A percentile compares a stretch with the other conserved stretches of the same genome.
Evolutionary conservation across 2,329 filamentous ascomycete genomes (phyloP).

Genomic region (Fusarium chaquense): DNA sequence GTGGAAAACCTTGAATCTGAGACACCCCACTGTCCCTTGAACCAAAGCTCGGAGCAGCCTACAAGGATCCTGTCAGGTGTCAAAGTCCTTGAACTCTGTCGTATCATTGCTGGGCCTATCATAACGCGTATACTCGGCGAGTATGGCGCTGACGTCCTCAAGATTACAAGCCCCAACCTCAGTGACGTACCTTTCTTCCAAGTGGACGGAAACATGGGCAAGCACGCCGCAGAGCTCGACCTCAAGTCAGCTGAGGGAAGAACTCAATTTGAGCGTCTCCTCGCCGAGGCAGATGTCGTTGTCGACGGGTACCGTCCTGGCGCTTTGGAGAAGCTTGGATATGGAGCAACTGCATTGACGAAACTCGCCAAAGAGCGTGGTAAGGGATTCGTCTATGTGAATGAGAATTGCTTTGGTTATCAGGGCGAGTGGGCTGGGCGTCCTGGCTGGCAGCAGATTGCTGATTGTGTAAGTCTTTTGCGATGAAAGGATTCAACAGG

Average conservation of each 20-base stretch:
- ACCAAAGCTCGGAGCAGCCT: slow-evolving; percentile 28
- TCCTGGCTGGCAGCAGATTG: slow-evolving; percentile 79
- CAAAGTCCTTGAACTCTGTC: slow-evolving; percentile 79
- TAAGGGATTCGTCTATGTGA: slow-evolving; percentile 75
- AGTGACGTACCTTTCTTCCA: slow-evolving; percentile 80
- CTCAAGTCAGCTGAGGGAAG: slow-evolving; percentile 68
- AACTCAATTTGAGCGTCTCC: slow-evolving; percentile 67
- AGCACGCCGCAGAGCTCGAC: slow-evolving; percentile 73
- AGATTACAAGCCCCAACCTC: slow-evolving; percentile 75
- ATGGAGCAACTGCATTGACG: slow-evolving; percentile 67
- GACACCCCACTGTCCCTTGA: slow-evolving; percentile 61
- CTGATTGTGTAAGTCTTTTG: slow-evolving; percentile 64
- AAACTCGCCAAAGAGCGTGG: slow-evolving; percentile 65
- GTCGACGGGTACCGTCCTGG: slow-evolving; percentile 77
- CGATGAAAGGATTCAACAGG: accelerated
- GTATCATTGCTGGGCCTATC: slow-evolving; percentile 81
- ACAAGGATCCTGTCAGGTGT: slow-evolving; percentile 66
- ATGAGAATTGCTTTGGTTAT: slow-evolving; percentile 78
- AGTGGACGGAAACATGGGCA: slow-evolving; percentile 78
- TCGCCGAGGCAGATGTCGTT: slow-evolving; percentile 73
- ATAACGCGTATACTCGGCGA: slow-evolving; percentile 79
- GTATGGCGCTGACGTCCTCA: slow-evolving; percentile 79
- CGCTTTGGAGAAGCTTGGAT: slow-evolving; percentile 72
- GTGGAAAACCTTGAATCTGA: slow-evolving; percentile 63
- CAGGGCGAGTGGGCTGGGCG: slow-evolving; percentile 69